These are phyloP conservation scores for Trifolium dubium DNA, from an alignment of 306 rosid species.

Conservation along the genomic window DNA sequence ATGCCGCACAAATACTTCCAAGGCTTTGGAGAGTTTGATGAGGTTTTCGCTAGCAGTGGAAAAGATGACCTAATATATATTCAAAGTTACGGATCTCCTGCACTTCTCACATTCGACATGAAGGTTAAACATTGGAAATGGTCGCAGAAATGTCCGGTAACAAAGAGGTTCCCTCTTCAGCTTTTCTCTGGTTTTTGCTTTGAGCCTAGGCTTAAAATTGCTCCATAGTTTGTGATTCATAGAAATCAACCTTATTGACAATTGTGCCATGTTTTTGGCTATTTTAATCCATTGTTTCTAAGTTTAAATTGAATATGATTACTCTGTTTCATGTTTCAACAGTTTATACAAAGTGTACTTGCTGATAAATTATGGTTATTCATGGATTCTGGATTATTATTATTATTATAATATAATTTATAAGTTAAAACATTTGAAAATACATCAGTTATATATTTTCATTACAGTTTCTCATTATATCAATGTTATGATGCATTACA, in stretches of 20 bases:
- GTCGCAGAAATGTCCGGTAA: slow-evolving; percentile 92
- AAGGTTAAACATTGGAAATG: slow-evolving; percentile 80
- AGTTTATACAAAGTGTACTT: slow-evolving; percentile 59
- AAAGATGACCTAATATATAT: slow-evolving; percentile 77
- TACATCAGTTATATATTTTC: slow-evolving; percentile 38
- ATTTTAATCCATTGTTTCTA: slow-evolving; percentile 40
- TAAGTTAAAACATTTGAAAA: slow-evolving; percentile 46
- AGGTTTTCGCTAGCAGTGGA: slow-evolving; percentile 92
- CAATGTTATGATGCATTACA: not conserved
- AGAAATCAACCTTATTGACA: slow-evolving; percentile 37
- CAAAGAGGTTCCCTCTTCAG: slow-evolving; percentile 89
- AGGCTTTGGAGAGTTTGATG: slow-evolving; percentile 97
- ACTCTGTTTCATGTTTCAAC: slow-evolving; percentile 40
- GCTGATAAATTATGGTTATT: slow-evolving; percentile 59
- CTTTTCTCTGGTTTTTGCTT: slow-evolving; percentile 95
- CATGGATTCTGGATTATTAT: slow-evolving; percentile 61
- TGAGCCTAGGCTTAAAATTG: slow-evolving; percentile 86
- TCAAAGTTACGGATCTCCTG: slow-evolving; percentile 95
- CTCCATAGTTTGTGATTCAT: slow-evolving; percentile 59
- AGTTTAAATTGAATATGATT: slow-evolving; percentile 44
- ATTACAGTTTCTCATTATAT: slow-evolving; percentile 6
- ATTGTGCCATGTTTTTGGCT: slow-evolving; percentile 32
- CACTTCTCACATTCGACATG: slow-evolving; percentile 80
- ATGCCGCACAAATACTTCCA: slow-evolving; percentile 96
- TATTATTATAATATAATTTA: slow-evolving; percentile 21